A percentile compares a stretch with the other conserved stretches of the same genome.
Conservation (phyloP, 1,284 basidiomycete genomes). For the Vanrija sp. region DNA sequence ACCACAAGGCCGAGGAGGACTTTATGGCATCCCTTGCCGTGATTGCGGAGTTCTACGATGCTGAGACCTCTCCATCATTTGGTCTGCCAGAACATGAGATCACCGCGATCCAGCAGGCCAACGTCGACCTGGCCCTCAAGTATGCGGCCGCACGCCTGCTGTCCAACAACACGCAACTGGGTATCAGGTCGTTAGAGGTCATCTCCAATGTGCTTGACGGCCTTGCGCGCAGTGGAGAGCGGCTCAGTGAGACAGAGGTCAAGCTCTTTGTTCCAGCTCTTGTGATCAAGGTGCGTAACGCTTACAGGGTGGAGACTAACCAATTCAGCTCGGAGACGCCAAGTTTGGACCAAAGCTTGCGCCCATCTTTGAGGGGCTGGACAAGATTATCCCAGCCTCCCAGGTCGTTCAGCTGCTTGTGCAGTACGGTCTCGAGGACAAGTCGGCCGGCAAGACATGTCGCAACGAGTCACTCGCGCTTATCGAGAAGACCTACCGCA, state of each 20-base stretch:
- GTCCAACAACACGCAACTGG: constrained; percentile 88
- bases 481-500: constrained; percentile 45
- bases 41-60: constrained; percentile 70
- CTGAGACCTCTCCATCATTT: constrained; percentile 60
- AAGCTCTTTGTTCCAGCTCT: constrained; percentile 85
- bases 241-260: constrained; percentile 84
- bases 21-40: constrained; percentile 71
- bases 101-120: constrained; percentile 73
- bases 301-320: constrained; percentile 52
- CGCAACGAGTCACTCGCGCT: constrained; percentile 43
- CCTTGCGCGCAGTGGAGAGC: constrained; percentile 66
- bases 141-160: constrained; percentile 87
- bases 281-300: constrained; percentile 60
- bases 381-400: constrained; percentile 47
- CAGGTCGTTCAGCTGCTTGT: constrained; percentile 76
- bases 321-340: constrained; percentile 51
- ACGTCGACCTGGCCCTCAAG: constrained; percentile 88
- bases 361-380: constrained; percentile 52
- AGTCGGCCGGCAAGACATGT: constrained; percentile 43
- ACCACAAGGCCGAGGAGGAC: constrained; percentile 94
- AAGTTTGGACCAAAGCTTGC: constrained; percentile 52
- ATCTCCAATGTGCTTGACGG: constrained; percentile 74
- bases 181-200: constrained; percentile 84
- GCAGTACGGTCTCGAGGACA: constrained; percentile 58
- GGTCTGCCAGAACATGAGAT: constrained; percentile 57